phyloP scores from a whole-genome alignment of 2,329 filamentous ascomycete genomes.

The Periconia sp. region DNA sequence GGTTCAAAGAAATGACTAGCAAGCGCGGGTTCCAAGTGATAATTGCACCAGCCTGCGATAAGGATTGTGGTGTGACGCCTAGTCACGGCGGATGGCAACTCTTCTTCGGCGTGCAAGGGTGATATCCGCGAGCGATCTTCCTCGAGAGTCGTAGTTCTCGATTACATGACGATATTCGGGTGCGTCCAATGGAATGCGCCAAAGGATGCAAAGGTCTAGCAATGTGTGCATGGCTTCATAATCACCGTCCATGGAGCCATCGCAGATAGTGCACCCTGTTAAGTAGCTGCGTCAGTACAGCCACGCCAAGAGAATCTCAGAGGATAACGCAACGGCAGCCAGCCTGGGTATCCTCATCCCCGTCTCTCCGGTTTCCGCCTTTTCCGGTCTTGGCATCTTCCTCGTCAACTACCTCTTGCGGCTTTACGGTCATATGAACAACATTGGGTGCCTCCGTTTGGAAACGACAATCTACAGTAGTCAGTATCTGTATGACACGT shows the following conservation, averaged over 20 bases:
- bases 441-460: constrained; percentile 78
- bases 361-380: constrained; percentile 57
- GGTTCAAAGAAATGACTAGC: not conserved
- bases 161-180: constrained; percentile 6
- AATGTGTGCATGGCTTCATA: not conserved
- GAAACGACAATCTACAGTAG: constrained; percentile 74
- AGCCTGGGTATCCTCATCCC: constrained; percentile 60
- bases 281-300: constrained; percentile 3
- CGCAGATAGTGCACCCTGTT: constrained; percentile 5
- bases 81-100: not conserved
- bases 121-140: not conserved
- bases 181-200: not conserved
- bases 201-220: not conserved
- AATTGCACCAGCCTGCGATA: constrained; percentile 3
- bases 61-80: not conserved
- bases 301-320: constrained; percentile 41
- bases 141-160: constrained; percentile 2
- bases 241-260: constrained; percentile 5
- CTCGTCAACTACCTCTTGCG: constrained; percentile 82
- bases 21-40: not conserved
- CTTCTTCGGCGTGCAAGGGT: not conserved
- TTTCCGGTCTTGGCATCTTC: constrained; percentile 74
- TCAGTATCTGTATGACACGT: no score
- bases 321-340: constrained; percentile 71
- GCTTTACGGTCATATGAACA: constrained; percentile 92